Evolutionary conservation across 2,329 filamentous ascomycete species (phyloP), one percentile per base, ranked within the genome.

Genomic region (Lasiodiplodia citricola): DNA sequence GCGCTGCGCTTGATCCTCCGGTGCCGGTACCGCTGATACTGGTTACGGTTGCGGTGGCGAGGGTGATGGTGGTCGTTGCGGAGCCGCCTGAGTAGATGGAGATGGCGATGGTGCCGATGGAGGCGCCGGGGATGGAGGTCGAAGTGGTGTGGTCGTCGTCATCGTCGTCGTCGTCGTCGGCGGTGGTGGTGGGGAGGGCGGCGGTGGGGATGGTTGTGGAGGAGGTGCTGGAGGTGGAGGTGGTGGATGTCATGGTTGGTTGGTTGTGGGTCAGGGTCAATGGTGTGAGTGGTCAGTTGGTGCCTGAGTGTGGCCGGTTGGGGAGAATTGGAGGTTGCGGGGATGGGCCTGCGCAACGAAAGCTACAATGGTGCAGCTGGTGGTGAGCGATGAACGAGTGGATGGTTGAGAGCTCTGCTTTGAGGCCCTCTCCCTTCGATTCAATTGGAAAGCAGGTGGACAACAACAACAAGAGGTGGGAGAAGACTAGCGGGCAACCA

Each of bases 121-220:
- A 58, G 56, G 56, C 56, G 56, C 56, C 56, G 35, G 56, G n/a
- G 56, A 58, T 62, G 38, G 57, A n/a, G 57, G 21, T 16, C 4
- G 54, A 18, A 21, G 14, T 25, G 31, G 57, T 47, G 55, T 28
- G 23, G 38, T 47, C 57, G 38, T 47, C 38, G 57, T 28, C 57
- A 11, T 60, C 56, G 38, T 62, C 38, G 38, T 47, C 57, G 38
- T 62, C 38, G 38, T 31, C 23, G 57, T 21, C 57, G 38, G 28
- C 10, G 57, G 18, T 41, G n/a, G 57, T 23, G 38, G n/a, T 4
- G 38, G 23, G n/a, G 35, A 38, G 23, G 57, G 44, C 23, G 8
- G 57, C 2, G 23, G 31, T 62, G 13, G 57, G 11, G 7, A 23
- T 47, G 11, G 57, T 44, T 13, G 23, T 14, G 6, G 21, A 11